Evolutionary conservation across 208 protist genomes (phyloP).

Genomic region (Lotmaria passim): DNA sequence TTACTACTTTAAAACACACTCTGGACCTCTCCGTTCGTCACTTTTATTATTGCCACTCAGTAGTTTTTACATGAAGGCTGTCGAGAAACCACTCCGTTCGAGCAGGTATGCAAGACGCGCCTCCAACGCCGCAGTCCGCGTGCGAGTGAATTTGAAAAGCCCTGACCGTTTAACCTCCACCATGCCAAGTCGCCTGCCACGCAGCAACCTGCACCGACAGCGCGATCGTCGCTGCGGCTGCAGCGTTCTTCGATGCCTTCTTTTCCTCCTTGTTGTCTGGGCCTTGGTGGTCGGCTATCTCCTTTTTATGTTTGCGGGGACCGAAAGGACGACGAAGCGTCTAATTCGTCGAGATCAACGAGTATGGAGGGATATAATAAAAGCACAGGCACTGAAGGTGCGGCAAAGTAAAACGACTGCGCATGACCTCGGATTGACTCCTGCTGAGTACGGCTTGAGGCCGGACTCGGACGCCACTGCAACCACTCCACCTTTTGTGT

Average conservation of each 20-base stretch:
- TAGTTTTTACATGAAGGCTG: too few relatives aligned
- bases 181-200: background rate
- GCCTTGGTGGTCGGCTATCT: background rate
- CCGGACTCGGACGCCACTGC: too few relatives aligned
- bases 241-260: background rate
- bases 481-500: too few relatives aligned
- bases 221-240: background rate
- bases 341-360: too few relatives aligned
- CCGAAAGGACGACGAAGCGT: background rate
- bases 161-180: background rate
- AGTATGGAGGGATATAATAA: too few relatives aligned
- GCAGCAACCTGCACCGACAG: background rate
- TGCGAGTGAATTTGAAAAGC: background rate
- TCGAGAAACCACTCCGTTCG: too few relatives aligned
- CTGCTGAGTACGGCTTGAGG: too few relatives aligned
- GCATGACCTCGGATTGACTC: too few relatives aligned
- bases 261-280: background rate
- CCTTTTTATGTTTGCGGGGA: background rate
- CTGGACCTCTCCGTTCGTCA: background rate
- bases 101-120: background rate
- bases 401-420: too few relatives aligned
- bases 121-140: background rate
- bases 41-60: background rate
- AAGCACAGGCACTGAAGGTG: too few relatives aligned
- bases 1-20: too few relatives aligned